Evolutionary conservation across 495 filamentous ascomycete genomes (phyloP).

Genomic region (Letharia lupina): DNA sequence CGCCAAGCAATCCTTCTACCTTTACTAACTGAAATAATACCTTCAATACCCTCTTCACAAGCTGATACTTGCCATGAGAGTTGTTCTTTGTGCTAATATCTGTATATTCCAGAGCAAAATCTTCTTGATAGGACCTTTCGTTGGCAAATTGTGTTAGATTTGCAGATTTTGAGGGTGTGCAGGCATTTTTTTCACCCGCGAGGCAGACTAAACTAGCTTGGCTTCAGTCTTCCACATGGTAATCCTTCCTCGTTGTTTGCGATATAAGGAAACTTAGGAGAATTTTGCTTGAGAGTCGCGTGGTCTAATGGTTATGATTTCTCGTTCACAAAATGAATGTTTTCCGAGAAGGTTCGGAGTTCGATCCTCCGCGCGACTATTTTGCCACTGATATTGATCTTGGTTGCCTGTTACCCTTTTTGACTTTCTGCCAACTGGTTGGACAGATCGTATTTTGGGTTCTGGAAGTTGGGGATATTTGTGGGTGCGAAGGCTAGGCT

Average conservation of each 20-base stretch:
- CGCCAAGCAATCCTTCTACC: no score
- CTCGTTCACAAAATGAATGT: constrained; percentile 38
- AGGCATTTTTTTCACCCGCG: no score
- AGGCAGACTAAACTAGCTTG: background rate
- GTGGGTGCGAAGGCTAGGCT: background rate
- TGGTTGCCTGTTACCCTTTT: background rate
- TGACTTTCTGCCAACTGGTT: background rate
- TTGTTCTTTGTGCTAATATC: no score
- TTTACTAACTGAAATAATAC: no score
- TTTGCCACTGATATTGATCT: background rate
- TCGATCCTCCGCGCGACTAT: constrained; percentile 42
- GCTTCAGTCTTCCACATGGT: background rate
- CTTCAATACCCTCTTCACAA: no score
- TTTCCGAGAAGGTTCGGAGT: constrained; percentile 42
- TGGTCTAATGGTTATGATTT: constrained; percentile 47
- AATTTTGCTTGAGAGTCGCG: constrained; percentile 23
- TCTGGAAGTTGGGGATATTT: background rate
- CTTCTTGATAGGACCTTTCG: no score
- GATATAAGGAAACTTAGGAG: background rate
- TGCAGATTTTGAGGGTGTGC: no score
- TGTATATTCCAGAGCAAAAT: no score
- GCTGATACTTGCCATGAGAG: no score
- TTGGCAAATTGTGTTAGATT: no score
- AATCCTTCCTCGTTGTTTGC: no score
- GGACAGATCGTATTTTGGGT: no score